Percentiles rank a stretch among this genome's conserved stretches.
phyloP scores from a whole-genome alignment of 345 rosid genomes.

The Anastatica hierochuntica region DNA sequence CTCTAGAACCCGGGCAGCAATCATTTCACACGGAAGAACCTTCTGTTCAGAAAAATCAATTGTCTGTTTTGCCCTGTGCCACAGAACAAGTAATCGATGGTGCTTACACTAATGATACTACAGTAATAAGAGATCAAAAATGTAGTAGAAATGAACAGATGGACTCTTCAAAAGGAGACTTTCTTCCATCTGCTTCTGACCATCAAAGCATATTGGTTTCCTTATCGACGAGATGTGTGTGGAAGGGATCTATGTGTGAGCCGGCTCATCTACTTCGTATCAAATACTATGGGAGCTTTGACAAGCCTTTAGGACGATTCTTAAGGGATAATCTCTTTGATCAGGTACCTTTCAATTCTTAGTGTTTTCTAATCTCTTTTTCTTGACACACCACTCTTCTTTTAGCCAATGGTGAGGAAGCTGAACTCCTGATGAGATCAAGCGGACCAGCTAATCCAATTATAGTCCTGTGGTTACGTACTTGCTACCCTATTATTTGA shows the following conservation, averaged over 20 bases:
- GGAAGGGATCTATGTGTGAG: slow-evolving; percentile 92
- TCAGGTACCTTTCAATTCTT: slow-evolving; percentile 43
- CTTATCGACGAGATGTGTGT: slow-evolving; percentile 77
- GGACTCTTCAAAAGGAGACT: slow-evolving; percentile 61
- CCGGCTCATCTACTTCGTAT: slow-evolving; percentile 79
- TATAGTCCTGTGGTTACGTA: background rate
- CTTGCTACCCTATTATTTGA: background rate
- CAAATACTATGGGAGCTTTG: slow-evolving; percentile 90
- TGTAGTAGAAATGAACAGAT: slow-evolving; percentile 30
- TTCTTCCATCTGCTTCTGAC: slow-evolving; percentile 84
- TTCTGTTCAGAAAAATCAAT: slow-evolving; percentile 16
- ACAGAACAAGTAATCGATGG: slow-evolving; percentile 20
- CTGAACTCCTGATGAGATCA: background rate
- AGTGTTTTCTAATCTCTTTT: background rate
- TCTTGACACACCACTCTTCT: background rate
- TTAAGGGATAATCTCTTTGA: slow-evolving; percentile 83
- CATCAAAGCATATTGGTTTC: slow-evolving; percentile 98
- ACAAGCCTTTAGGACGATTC: slow-evolving; percentile 88
- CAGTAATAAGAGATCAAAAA: slow-evolving; percentile 22
- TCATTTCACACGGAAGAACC: slow-evolving; percentile 13
- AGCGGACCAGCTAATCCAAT: slow-evolving; percentile 13
- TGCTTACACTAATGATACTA: slow-evolving; percentile 15
- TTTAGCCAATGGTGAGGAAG: slow-evolving; percentile 6
- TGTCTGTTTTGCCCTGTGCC: slow-evolving; percentile 12
- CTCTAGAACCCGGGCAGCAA: slow-evolving; percentile 27